These are phyloP conservation scores for Fusarium sp. DNA, from an alignment of 2,329 filamentous ascomycete genomes.

Conservation along the genomic window DNA sequence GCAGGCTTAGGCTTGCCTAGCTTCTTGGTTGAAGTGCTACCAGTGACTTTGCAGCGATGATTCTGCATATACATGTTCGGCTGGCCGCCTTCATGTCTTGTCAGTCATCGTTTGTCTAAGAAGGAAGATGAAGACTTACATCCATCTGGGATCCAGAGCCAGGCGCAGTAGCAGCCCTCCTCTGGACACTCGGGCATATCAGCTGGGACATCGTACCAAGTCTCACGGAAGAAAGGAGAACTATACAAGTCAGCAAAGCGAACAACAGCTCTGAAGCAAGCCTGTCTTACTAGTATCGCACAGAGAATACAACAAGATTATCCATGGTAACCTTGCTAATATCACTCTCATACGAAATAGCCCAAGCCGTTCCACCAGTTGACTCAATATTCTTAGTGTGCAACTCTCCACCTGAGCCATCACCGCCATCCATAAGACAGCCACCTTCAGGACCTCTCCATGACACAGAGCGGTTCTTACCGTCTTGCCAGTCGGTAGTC, in stretches of 20 bases:
- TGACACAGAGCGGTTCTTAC: slow-evolving; percentile 57
- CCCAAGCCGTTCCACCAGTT: slow-evolving; percentile 61
- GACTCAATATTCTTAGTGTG: slow-evolving; percentile 58
- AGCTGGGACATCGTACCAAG: slow-evolving; percentile 47
- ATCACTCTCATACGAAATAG: slow-evolving; percentile 63
- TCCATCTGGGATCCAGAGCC: slow-evolving; percentile 49
- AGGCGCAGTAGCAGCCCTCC: slow-evolving; percentile 48
- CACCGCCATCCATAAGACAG: slow-evolving; percentile 45
- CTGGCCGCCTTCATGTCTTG: slow-evolving; percentile 33
- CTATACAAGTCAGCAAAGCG: slow-evolving; percentile 13
- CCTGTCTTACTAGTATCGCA: slow-evolving; percentile 54
- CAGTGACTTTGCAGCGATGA: slow-evolving; percentile 61
- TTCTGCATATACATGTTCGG: slow-evolving; percentile 60
- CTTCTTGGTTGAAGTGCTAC: slow-evolving; percentile 54
- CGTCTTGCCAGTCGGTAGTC: slow-evolving; percentile 60
- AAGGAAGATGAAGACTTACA: slow-evolving; percentile 21
- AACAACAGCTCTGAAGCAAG: neutral
- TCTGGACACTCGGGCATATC: slow-evolving; percentile 47
- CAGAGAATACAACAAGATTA: slow-evolving; percentile 64
- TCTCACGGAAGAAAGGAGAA: slow-evolving; percentile 48
- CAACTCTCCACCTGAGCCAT: slow-evolving; percentile 58
- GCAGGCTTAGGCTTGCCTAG: slow-evolving; percentile 57
- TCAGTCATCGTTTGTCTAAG: neutral
- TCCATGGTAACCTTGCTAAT: slow-evolving; percentile 60
- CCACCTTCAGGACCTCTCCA: slow-evolving; percentile 54